Base-by-base conservation (phyloP, 2,329 filamentous ascomycete species). In the Ophiostoma ulmi region DNA sequence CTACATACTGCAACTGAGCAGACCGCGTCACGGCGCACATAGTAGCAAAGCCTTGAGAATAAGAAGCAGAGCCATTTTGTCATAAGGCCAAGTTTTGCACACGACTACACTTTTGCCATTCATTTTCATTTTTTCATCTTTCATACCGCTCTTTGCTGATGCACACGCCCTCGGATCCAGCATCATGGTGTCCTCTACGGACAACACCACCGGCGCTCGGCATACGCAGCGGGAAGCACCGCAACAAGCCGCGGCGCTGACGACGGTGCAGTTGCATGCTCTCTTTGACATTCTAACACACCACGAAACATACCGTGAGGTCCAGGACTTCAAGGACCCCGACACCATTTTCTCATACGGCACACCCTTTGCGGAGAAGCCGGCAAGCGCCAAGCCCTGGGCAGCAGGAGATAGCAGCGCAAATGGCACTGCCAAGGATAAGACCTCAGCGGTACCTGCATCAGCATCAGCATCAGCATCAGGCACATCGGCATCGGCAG, bases 261-360 rank as follows among this genome's bases (percentile, higher is more conserved):
- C 76, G 8, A 70, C 78, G 10, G 69, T 75, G 22, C 86, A 88
- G 74, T 78, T 83, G 8, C 80, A 80, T 68, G 85, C 86, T 17
- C 81, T 88, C 20, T 83, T 88, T 73, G 84, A 88, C 75, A 87
- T 89, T 69, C 82, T 89, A 70, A 85, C 85, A 41, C 87, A 88
- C 75, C 76, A 85, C 73, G 82, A 88, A 77, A 86, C 85, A 0
- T 89, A 88, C 75, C 79, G 84, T 14, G 91, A 95, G 79, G 91
- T 93, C 72, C 85, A 90, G 76, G 85, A 84, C 72, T 93, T 94
- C 83, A 91, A 89, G 75, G 79, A 84, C 52, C 86, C 90, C 0
- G 80, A 83, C 1, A 86, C 88, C 38, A 89, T 93, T 72, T 82
- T 85, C 72, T 79, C 83, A 31, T 93, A 92, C 80, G 91, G 91